Conservation (phyloP, 495 filamentous ascomycete species). For the Glonium stellatum region DNA sequence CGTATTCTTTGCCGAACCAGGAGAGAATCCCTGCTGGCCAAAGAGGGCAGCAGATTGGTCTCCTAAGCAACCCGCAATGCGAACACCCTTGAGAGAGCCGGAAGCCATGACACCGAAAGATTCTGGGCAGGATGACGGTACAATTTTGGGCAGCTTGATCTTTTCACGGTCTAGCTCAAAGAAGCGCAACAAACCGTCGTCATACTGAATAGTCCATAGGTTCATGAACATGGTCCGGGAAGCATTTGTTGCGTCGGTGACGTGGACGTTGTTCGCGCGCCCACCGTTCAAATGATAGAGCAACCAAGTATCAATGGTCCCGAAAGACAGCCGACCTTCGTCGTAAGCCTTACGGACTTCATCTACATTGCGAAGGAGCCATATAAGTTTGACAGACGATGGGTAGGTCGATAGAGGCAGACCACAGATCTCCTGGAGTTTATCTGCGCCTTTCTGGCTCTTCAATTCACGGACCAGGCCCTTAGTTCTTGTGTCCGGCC, state of each 20-base stretch:
- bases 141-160: conserved; percentile 73
- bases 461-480: conserved; percentile 76
- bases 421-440: conserved; percentile 68
- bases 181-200: conserved; percentile 72
- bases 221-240: conserved; percentile 97
- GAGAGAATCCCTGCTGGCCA: conserved; percentile 82
- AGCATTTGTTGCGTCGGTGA: conserved; percentile 89
- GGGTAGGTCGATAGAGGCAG: conserved; percentile 91
- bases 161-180: conserved; percentile 73
- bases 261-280: conserved; percentile 58
- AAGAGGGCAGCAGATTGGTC: conserved; percentile 92
- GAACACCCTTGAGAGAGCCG: conserved; percentile 65
- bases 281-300: conserved; percentile 86
- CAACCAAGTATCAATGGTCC: conserved; percentile 91
- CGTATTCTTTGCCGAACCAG: conserved; percentile 89
- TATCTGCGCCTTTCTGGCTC: conserved; percentile 55
- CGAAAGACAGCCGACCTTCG: conserved; percentile 73
- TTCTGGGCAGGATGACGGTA: conserved; percentile 72
- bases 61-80: conserved; percentile 80
- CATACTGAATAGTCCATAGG: conserved; percentile 77
- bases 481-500: conserved; percentile 85
- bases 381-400: conserved; percentile 80
- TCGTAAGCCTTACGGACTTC: conserved; percentile 72
- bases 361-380: conserved; percentile 70
- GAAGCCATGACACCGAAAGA: conserved; percentile 63